Percentiles rank a stretch among this genome's conserved stretches.
phyloP scores from a whole-genome alignment of 768 basidiomycete species.

The Kwoniella sp. region DNA sequence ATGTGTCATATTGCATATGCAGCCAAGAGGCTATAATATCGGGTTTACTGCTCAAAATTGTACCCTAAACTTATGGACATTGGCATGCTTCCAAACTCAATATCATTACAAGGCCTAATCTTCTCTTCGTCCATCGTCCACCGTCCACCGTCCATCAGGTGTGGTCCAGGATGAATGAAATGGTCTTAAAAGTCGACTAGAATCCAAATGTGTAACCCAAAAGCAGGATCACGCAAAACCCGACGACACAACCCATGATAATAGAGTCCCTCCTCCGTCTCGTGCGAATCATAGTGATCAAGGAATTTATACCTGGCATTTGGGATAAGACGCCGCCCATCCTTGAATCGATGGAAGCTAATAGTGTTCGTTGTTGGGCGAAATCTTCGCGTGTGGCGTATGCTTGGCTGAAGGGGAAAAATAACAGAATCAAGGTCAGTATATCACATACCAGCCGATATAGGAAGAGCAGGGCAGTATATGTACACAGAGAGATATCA shows the following conservation, averaged over 20 bases:
- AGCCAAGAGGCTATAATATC: not conserved
- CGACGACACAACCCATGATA: constrained; percentile 84
- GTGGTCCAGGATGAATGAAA: no score
- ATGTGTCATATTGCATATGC: constrained; percentile 4
- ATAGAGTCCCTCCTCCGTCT: constrained; percentile 85
- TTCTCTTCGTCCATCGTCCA: no score
- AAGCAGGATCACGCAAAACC: constrained; percentile 71
- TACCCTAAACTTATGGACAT: no score
- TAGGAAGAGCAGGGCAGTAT: no score
- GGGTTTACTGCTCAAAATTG: not conserved
- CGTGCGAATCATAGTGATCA: constrained; percentile 89
- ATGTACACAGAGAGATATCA: no score
- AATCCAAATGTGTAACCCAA: constrained; percentile 60
- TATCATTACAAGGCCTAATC: no score
- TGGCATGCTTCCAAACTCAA: no score
- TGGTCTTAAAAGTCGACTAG: no score
- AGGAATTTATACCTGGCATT: constrained; percentile 91
- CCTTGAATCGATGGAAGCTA: constrained; percentile 77
- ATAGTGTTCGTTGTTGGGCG: constrained; percentile 71
- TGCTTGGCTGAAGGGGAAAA: constrained; percentile 70
- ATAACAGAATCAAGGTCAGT: no score
- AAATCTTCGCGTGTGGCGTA: constrained; percentile 96
- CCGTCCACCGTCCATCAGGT: no score
- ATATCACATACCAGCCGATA: no score
- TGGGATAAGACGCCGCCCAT: constrained; percentile 79